These are phyloP conservation scores for Biscogniauxia sp. DNA, from an alignment of 2,329 filamentous ascomycete species.

Conservation along the genomic window DNA sequence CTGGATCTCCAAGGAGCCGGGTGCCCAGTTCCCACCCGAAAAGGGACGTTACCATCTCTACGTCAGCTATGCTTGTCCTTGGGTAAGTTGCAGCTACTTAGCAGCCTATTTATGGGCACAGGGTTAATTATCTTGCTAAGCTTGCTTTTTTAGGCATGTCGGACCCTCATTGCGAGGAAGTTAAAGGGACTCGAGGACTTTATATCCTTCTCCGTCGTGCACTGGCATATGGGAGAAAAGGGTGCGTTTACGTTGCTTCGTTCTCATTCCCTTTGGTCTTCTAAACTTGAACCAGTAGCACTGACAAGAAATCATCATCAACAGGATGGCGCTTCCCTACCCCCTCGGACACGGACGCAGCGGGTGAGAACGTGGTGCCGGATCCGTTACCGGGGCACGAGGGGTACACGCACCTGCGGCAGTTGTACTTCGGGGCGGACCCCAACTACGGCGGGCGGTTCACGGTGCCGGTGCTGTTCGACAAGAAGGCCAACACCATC, in stretches of 20 bases:
- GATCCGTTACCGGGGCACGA: constrained; percentile 70
- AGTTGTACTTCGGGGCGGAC: constrained; percentile 77
- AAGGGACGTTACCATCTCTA: constrained; percentile 92
- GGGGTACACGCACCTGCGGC: constrained; percentile 64
- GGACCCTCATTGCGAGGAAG: constrained; percentile 81
- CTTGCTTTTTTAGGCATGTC: constrained; percentile 57
- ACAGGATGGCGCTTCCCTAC: constrained; percentile 82
- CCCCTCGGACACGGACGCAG: constrained; percentile 52
- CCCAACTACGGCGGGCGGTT: constrained; percentile 74
- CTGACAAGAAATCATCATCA: no score
- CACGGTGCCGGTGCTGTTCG: constrained; percentile 84
- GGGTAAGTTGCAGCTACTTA: constrained; percentile 52
- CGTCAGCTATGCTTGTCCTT: constrained; percentile 90
- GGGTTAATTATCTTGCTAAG: not conserved
- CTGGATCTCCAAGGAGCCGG: constrained; percentile 69
- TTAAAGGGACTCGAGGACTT: constrained; percentile 90
- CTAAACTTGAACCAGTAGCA: no score
- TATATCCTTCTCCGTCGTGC: constrained; percentile 76
- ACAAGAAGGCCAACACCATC: constrained; percentile 71
- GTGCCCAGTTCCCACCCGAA: constrained; percentile 77
- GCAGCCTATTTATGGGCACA: not conserved
- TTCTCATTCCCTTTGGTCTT: not conserved
- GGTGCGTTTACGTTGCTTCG: constrained; percentile 33
- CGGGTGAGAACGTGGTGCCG: constrained; percentile 62
- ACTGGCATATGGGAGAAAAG: constrained; percentile 77